A percentile compares a stretch with the other conserved stretches of the same genome.
Conservation (phyloP, 768 basidiomycete species). For the Rhizopogon vinicolor region DNA sequence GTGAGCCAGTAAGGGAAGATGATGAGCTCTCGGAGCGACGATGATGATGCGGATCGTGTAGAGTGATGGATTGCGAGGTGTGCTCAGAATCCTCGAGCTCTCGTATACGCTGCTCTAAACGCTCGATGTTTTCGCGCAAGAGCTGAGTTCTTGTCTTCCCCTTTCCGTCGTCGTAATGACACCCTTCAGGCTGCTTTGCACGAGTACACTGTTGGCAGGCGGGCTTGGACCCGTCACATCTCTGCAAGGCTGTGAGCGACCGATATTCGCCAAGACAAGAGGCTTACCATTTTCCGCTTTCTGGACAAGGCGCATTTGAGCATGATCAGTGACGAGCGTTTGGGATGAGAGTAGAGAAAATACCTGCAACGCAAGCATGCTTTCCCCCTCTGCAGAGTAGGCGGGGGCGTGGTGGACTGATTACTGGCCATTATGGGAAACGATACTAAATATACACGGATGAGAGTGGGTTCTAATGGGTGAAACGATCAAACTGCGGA, state of each 20-base stretch:
- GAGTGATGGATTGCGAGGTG: slow-evolving; percentile 58
- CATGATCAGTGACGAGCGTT: slow-evolving; percentile 4
- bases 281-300: slow-evolving; percentile 65
- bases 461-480: slow-evolving; percentile 14
- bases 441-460: slow-evolving; percentile 32
- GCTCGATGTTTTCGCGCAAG: slow-evolving; percentile 70
- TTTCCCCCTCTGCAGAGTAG: slow-evolving; percentile 61
- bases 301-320: slow-evolving; percentile 28
- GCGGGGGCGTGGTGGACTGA: slow-evolving; percentile 21
- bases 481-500: slow-evolving; percentile 6
- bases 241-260: slow-evolving; percentile 34
- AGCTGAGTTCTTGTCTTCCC: slow-evolving; percentile 79
- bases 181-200: slow-evolving; percentile 70
- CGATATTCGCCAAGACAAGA: not conserved
- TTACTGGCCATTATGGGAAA: slow-evolving; percentile 32
- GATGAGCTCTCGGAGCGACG: slow-evolving; percentile 43
- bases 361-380: slow-evolving; percentile 73
- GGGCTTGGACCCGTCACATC: slow-evolving; percentile 75
- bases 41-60: slow-evolving; percentile 62
- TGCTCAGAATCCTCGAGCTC: slow-evolving; percentile 77
- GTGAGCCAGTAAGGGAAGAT: slow-evolving; percentile 47
- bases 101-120: slow-evolving; percentile 64
- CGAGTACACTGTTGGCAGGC: slow-evolving; percentile 75
- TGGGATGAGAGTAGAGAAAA: slow-evolving; percentile 14
- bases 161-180: slow-evolving; percentile 83